Percentiles rank a stretch among this genome's conserved stretches.
Conservation (phyloP, 2,329 filamentous ascomycete species). For the Arthrobotrys iridis region DNA sequence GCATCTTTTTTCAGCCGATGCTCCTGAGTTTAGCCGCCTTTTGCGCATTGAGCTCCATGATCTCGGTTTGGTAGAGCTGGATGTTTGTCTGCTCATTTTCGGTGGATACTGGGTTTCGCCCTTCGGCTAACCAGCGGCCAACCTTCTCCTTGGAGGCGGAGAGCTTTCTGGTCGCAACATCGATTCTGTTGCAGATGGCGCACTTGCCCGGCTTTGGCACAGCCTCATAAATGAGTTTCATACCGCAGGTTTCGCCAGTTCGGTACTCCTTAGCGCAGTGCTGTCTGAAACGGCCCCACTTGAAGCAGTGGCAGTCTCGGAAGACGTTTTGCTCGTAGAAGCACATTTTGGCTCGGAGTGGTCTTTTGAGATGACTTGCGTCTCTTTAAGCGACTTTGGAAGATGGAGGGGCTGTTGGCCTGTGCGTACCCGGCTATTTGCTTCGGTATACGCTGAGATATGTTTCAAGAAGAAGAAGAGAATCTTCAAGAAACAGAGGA, state of each 20-base stretch:
- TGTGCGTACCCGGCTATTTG: constrained; percentile 43
- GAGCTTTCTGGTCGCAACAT: constrained; percentile 61
- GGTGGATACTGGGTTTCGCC: constrained; percentile 59
- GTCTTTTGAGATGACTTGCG: constrained; percentile 27
- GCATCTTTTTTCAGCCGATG: constrained; percentile 55
- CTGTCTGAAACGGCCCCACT: constrained; percentile 91
- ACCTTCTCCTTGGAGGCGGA: constrained; percentile 58
- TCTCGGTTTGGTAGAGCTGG: constrained; percentile 58
- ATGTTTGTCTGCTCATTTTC: constrained; percentile 58
- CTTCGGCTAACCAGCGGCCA: constrained; percentile 58
- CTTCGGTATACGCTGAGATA: constrained; percentile 54
- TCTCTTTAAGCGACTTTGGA: constrained; percentile 47
- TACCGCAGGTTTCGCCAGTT: constrained; percentile 93
- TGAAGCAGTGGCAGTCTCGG: constrained; percentile 82
- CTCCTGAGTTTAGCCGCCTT: constrained; percentile 58
- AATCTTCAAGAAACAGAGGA: constrained; percentile 46
- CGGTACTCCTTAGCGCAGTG: constrained; percentile 96
- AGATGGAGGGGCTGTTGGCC: constrained; percentile 53
- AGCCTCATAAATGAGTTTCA: constrained; percentile 86
- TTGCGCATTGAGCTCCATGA: constrained; percentile 58
- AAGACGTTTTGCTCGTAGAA: constrained; percentile 93
- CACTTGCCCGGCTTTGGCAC: constrained; percentile 73
- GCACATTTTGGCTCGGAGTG: constrained; percentile 74
- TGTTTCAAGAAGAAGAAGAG: constrained; percentile 50
- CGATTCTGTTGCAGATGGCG: constrained; percentile 87